A percentile compares a stretch with the other conserved stretches of the same genome.
phyloP scores from a whole-genome alignment of 2,329 filamentous ascomycete species.

The Cladorrhinum sp. region DNA sequence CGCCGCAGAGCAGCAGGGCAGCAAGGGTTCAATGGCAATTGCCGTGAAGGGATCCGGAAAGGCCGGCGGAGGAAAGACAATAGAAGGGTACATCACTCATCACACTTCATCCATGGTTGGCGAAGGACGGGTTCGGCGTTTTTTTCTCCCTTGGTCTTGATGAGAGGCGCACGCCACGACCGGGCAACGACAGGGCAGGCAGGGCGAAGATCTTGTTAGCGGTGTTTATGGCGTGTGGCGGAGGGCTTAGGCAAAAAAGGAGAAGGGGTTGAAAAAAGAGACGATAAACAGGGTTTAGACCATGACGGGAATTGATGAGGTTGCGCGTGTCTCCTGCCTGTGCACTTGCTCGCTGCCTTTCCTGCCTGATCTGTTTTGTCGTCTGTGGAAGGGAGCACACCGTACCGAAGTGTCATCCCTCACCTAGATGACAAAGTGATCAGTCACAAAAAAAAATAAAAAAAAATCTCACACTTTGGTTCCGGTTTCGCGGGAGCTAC shows the following conservation, averaged over 20 bases:
- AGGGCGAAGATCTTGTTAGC: no score
- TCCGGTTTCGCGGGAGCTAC: conserved; percentile 21
- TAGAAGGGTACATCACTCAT: not conserved
- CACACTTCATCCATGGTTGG: not conserved
- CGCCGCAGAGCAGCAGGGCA: not conserved
- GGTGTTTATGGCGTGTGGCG: no score
- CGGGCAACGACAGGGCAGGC: not conserved
- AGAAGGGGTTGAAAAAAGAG: not conserved
- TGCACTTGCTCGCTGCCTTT: not conserved
- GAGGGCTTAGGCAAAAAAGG: not conserved
- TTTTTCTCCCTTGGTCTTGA: not conserved
- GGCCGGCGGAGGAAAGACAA: not conserved
- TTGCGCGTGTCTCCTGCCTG: not conserved
- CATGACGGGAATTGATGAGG: not conserved
- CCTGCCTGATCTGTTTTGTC: not conserved
- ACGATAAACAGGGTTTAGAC: not conserved
- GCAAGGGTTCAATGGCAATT: not conserved
- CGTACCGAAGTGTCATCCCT: not conserved
- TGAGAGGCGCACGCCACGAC: not conserved
- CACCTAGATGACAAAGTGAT: conserved; percentile 5
- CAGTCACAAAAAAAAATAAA: not conserved
- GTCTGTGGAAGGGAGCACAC: not conserved
- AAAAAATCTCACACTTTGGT: conserved; percentile 12
- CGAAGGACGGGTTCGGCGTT: not conserved
- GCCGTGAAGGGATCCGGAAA: not conserved